Evolutionary conservation across 805 yeast genomes (phyloP).

Genomic region (Lachancea cidri): DNA sequence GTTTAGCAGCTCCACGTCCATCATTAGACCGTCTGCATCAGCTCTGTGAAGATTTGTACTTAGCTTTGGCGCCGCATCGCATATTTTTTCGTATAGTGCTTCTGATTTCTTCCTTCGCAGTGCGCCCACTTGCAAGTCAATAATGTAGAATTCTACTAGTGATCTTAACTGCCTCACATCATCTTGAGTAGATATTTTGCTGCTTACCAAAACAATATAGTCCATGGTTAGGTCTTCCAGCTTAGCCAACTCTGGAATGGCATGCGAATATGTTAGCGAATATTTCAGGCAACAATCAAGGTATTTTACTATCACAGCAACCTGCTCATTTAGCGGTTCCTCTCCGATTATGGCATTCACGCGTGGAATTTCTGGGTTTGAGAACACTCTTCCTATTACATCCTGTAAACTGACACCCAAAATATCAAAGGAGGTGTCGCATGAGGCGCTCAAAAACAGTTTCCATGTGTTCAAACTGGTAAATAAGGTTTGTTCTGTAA

Average conservation of each 20-base stretch:
- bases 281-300: not conserved
- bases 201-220: not conserved
- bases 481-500: slow-evolving; percentile 8
- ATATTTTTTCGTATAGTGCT: slow-evolving; percentile 14
- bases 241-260: not conserved
- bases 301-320: not conserved
- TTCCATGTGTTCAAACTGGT: slow-evolving; percentile 8
- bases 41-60: not conserved
- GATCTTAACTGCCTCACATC: slow-evolving; percentile 4
- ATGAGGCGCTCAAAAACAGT: slow-evolving; percentile 17
- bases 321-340: slow-evolving; percentile 2
- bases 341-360: not conserved
- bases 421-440: slow-evolving; percentile 11
- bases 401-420: slow-evolving; percentile 14
- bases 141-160: slow-evolving; percentile 13
- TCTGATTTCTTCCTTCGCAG: slow-evolving; percentile 9
- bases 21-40: not conserved
- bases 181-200: not conserved
- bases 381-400: slow-evolving; percentile 35
- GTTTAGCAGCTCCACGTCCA: not conserved
- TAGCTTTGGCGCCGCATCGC: slow-evolving; percentile 13
- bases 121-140: slow-evolving; percentile 13
- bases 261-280: not conserved
- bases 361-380: slow-evolving; percentile 38
- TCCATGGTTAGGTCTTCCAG: not conserved